Base-by-base conservation (phyloP, 108 stramenopile genomes). In the Asterionellopsis glacialis region DNA sequence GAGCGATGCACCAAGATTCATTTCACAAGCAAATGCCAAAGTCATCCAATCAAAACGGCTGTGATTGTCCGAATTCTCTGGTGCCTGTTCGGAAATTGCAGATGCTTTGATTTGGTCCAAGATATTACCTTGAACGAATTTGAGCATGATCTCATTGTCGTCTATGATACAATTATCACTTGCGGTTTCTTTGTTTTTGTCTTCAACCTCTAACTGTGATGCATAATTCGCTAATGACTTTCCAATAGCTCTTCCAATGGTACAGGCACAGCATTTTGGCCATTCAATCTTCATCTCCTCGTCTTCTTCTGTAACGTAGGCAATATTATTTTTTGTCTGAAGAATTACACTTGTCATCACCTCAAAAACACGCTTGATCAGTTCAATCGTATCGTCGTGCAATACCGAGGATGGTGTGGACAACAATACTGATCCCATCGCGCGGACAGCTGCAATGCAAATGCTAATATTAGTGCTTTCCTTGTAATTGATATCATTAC, bases 361-460 rank as follows among this genome's bases (percentile, higher is more conserved):
- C 21, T 48, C 6, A 16, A 48, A 9, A 48, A 48, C 19, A 48
- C 9, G 2, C 5, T 16, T 48, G 47, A 48, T 48, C 47, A 4
- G 19, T 48, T 16, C 47, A 21, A 48, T 48, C 5, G 16, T 48
- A 5, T 16, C 21, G 2, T 16, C 21, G 1, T 48, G 16, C 2
- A 48, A 21, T 48, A 9, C 19, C 5, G 9, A 16, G 16, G 47
- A 48, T 48, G 47, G 47, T 21, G 47, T 48, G 9, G 47, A 19
- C 5, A 5, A 19, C 9, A 83, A 55, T n/a, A 77, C 19, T 4
- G 82, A 77, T 48, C 77, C 82, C n/a, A 83, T 28, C 25, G 76
- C 76, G n/a, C 55, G 60, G 13, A 77, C 65, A 51, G 76, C 75
- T 10, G 82, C 78, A 27, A 63, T 65, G 41, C 53, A 21, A 23